These are phyloP conservation scores for Immersiporthe knoxdaviesiana DNA, from an alignment of 2,329 filamentous ascomycete species.

Conservation along the genomic window DNA sequence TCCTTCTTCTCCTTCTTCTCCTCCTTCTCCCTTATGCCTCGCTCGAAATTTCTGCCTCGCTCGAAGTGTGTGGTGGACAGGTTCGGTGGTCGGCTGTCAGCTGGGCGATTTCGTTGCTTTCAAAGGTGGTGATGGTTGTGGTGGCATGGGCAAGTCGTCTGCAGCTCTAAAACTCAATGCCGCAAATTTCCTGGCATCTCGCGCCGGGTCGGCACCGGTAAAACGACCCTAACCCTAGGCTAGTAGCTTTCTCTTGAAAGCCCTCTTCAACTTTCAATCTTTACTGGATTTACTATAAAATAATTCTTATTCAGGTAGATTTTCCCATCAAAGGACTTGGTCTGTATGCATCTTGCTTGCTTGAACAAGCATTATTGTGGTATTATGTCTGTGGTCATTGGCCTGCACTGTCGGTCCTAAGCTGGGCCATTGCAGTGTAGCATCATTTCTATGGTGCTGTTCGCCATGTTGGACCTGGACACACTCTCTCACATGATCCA, in stretches of 20 bases:
- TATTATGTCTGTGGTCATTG: no score
- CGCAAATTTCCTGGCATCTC: slow-evolving; percentile 12
- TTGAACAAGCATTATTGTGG: background rate
- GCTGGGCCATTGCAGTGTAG: no score
- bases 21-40: background rate
- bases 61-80: background rate
- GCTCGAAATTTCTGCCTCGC: no score
- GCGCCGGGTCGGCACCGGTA: slow-evolving; percentile 17
- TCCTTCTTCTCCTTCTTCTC: background rate
- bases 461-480: no score
- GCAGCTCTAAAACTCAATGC: background rate
- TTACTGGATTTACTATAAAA: no score
- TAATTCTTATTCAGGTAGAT: no score
- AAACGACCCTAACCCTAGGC: background rate
- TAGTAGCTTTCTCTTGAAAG: background rate
- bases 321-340: no score
- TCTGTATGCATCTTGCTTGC: background rate
- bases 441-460: no score
- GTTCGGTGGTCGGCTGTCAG: background rate
- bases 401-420: no score
- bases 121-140: background rate
- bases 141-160: background rate
- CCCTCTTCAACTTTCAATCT: background rate
- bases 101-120: background rate
- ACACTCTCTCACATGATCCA: no score